A percentile compares a stretch with the other conserved stretches of the same genome.
Evolutionary conservation across 495 filamentous ascomycete species (phyloP).

Genomic region (Tetracladium marchalianum): DNA sequence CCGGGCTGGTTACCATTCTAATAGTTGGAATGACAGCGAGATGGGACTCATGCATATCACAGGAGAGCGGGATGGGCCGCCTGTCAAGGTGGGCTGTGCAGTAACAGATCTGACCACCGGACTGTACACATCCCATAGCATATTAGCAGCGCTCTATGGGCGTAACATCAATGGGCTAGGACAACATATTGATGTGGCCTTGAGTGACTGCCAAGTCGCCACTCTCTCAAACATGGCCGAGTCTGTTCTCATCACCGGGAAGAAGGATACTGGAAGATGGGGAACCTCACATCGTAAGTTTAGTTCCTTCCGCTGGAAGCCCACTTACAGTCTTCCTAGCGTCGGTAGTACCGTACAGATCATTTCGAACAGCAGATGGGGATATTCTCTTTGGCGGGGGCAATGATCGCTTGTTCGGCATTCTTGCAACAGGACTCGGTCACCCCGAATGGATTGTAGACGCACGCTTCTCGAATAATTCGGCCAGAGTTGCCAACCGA

Average conservation of each 20-base stretch:
- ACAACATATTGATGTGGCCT: slow-evolving; percentile 79
- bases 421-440: slow-evolving; percentile 66
- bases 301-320: neutral
- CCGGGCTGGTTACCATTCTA: neutral
- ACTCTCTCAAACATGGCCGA: slow-evolving; percentile 86
- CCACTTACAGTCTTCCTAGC: slow-evolving; percentile 27
- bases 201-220: slow-evolving; percentile 89
- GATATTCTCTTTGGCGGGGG: slow-evolving; percentile 86
- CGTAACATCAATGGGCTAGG: slow-evolving; percentile 58
- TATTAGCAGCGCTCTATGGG: slow-evolving; percentile 81
- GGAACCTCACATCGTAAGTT: slow-evolving; percentile 79
- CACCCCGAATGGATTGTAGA: slow-evolving; percentile 72
- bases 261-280: slow-evolving; percentile 80
- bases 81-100: slow-evolving; percentile 94
- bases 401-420: slow-evolving; percentile 79
- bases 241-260: slow-evolving; percentile 75
- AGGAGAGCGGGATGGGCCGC: slow-evolving; percentile 70
- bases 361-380: slow-evolving; percentile 81
- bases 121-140: slow-evolving; percentile 81
- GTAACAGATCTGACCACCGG: slow-evolving; percentile 93
- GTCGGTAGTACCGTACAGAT: slow-evolving; percentile 83
- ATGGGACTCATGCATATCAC: slow-evolving; percentile 98
- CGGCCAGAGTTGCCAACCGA: slow-evolving; percentile 68
- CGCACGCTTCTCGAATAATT: slow-evolving; percentile 65
- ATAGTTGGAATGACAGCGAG: slow-evolving; percentile 33